Percentiles rank a stretch among this genome's conserved stretches.
Evolutionary conservation across 2,329 filamentous ascomycete genomes (phyloP).

Genomic region (Oidium heveae): DNA sequence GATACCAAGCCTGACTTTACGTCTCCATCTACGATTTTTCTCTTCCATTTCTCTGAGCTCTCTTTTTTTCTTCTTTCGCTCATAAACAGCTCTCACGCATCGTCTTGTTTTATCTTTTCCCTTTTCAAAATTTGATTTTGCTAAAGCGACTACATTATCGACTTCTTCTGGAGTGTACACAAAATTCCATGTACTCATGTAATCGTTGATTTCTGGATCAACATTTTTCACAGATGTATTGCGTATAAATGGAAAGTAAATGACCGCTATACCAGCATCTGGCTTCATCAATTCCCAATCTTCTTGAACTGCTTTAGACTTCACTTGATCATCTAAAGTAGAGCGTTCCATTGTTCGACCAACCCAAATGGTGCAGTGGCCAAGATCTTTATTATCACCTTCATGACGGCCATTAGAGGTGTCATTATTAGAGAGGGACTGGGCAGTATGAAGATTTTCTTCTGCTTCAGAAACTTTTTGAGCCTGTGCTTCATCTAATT

Average conservation of each 20-base stretch:
- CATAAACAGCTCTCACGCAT: conserved; percentile 71
- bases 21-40: conserved; percentile 19
- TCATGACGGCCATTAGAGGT: conserved; percentile 9
- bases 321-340: conserved; percentile 25
- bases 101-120: conserved; percentile 53
- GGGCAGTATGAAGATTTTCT: conserved; percentile 35
- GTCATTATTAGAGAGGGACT: conserved; percentile 14
- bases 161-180: conserved; percentile 82
- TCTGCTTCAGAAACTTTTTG: conserved; percentile 31
- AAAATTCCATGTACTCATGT: conserved; percentile 94
- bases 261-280: conserved; percentile 62
- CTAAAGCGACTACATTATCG: conserved; percentile 58
- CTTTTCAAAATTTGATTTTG: conserved; percentile 66
- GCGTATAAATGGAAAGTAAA: conserved; percentile 73
- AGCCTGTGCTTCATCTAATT: conserved; percentile 42
- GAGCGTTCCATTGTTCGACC: conserved; percentile 55
- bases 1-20: conserved; percentile 23
- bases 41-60: conserved; percentile 23
- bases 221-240: conserved; percentile 60
- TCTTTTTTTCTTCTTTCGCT: conserved; percentile 55
- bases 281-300: conserved; percentile 48
- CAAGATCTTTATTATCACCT: conserved; percentile 32
- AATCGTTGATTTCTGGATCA: conserved; percentile 63
- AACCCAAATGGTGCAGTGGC: conserved; percentile 90
- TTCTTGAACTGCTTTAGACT: conserved; percentile 24